A percentile compares a stretch with the other conserved stretches of the same genome.
Evolutionary conservation across 495 filamentous ascomycete species (phyloP).

Genomic region (Aspergillus nanangensis): DNA sequence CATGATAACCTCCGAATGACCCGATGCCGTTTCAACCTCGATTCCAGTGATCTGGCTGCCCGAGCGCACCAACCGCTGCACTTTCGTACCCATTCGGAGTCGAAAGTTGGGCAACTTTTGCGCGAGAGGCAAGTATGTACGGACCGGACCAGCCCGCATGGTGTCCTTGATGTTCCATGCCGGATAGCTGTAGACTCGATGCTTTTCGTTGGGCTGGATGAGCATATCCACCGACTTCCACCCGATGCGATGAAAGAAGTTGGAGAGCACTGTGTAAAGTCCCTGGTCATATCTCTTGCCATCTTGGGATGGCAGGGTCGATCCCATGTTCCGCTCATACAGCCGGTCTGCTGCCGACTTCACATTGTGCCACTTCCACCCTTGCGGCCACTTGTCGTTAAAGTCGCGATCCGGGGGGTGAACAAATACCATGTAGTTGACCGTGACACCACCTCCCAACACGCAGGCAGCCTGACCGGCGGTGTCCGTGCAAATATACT

Average conservation of each 20-base stretch:
- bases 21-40: conserved; percentile 58
- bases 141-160: conserved; percentile 66
- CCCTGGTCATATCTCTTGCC: conserved; percentile 65
- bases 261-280: conserved; percentile 56
- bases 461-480: conserved; percentile 69
- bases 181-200: conserved; percentile 60
- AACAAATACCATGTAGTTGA: conserved; percentile 59
- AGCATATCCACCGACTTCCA: conserved; percentile 63
- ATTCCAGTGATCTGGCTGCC: conserved; percentile 61
- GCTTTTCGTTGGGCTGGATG: conserved; percentile 57
- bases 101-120: conserved; percentile 60
- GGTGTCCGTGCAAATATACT: conserved; percentile 56
- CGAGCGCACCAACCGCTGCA: conserved; percentile 59
- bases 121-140: conserved; percentile 67
- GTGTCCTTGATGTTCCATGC: conserved; percentile 65
- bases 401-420: conserved; percentile 58
- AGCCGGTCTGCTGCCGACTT: conserved; percentile 51
- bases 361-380: conserved; percentile 67
- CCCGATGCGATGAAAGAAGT: conserved; percentile 49
- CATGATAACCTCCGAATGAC: conserved; percentile 54
- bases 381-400: conserved; percentile 67
- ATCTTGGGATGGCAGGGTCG: conserved; percentile 61
- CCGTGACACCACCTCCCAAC: conserved; percentile 64
- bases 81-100: conserved; percentile 60
- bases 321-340: conserved; percentile 67